Base-by-base conservation (phyloP, 495 filamentous ascomycete species). In the Amphirosellinia nigrospora region DNA sequence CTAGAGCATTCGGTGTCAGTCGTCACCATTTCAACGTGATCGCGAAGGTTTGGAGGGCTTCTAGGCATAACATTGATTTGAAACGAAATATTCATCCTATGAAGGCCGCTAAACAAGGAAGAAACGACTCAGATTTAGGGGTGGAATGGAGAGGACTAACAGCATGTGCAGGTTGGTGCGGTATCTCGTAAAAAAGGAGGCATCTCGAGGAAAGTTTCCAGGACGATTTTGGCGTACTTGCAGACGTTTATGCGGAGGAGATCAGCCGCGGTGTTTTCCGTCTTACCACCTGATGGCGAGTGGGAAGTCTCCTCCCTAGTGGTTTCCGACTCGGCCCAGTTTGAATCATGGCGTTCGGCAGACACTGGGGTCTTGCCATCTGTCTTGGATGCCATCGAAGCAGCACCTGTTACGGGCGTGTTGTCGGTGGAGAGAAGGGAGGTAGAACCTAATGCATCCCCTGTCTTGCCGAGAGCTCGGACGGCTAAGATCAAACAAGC, bases 401-500 rank as follows among this genome's bases (percentile, higher is more conserved):
- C 58, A 19, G 34, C 43, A 15, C 56, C 32, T 26, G 39, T 36
- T 28, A 43, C 21, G 3, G 60, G 60, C 0, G 53, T 60, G 48
- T 36, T 64, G 9, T 70, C 60, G 4, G 68, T 70, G 28, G 59
- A 64, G 48, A 70, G 60, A 26, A 70, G 39, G 6, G 68, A 70
- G 36, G 59, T 73, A 16, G 75, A 74, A 8, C 71, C 70, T 4
- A 74, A 41, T 16, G 71, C 73, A 26, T 77, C 73, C 8, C 73
- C 75, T 1, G 74, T 72, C 34, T 75, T 74, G 50, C 71, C 73
- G 8, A 77, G 71, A 0, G 70, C 72, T 23, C 71, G 66, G 16
- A 75, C 75, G 15, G 75, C 73, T 19, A 77, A 23, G 32, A 77
- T 77, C 32, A 77, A 72, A 36, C 75, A 77, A 28, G 75, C 75